Base-by-base conservation (phyloP, 2,329 filamentous ascomycete genomes). In the Annulohypoxylon truncatum region DNA sequence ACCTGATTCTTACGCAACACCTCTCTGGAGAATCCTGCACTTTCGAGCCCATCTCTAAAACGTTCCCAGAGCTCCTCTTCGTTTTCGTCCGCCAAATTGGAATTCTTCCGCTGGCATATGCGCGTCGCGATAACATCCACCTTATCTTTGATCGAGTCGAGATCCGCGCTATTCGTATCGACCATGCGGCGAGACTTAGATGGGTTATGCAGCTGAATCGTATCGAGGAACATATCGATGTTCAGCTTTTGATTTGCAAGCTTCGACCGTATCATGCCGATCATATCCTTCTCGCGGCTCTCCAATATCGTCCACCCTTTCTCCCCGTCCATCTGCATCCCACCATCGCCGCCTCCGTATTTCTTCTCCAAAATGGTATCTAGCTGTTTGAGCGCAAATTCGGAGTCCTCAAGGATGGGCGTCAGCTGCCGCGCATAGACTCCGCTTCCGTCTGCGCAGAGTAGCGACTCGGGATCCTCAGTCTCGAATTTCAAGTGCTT, bases 1-100 rank as follows among this genome's bases (percentile, higher is more conserved):
- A 89, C 88, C 82, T 88, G 86, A 78, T 90, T 84, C 64, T 85
- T 82, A 35, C 81, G 80, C 61, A 88, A 72, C 2, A 88, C 82
- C 26, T 86, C 82, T 46, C 79, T 79, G 1, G 86, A 84, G 70
- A 90, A 88, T 7, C 87, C 88, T 64, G 88, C 87, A 38, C 79
- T 80, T 50, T 87, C 82, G 22, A 90, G 80, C 69, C 89, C 86
- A n/a, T 80, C 75, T 65, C 84, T 82, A 74, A 90, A 89, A 61
- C 85, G 80, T 61, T 82, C 82, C 87, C 87, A 90, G 28, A 88
- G 76, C 24, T 83, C 81, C 46, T 87, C 84, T 20, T 86, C 82
- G 54, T 82, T 81, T 13, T 82, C 80, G 18, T 75, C 80, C 15
- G 73, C 65, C 56, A 81, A 72, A 62, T 77, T 74, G 56, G 76